Evolutionary conservation across 2,329 filamentous ascomycete species (phyloP).

Genomic region (Clarireedia homoeocarpa): DNA sequence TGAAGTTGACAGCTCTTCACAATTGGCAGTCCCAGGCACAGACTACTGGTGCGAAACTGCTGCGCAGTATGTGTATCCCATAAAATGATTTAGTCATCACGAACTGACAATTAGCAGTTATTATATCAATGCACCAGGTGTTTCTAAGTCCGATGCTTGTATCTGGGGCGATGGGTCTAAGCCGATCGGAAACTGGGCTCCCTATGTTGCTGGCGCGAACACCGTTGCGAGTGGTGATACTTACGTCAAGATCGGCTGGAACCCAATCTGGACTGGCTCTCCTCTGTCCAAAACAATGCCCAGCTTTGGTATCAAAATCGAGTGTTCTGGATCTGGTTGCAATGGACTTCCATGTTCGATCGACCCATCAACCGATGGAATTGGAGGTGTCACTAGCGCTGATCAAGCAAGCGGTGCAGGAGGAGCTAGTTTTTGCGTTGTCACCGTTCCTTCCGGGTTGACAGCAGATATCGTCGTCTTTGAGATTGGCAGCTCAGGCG

Average conservation of each 20-base stretch:
- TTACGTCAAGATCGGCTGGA: conserved; percentile 70
- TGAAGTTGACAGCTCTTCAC: conserved; percentile 46
- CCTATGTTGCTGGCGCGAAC: conserved; percentile 71
- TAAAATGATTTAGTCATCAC: background rate
- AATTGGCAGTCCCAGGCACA: conserved; percentile 61
- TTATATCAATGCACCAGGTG: conserved; percentile 71
- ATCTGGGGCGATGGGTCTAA: conserved; percentile 59
- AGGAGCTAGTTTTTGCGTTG: conserved; percentile 65
- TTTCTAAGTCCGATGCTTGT: conserved; percentile 51
- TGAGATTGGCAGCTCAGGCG: conserved; percentile 26
- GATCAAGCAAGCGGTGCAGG: conserved; percentile 53
- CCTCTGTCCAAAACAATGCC: conserved; percentile 49
- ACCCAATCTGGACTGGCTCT: conserved; percentile 60
- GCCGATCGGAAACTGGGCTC: conserved; percentile 67
- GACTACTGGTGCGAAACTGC: conserved; percentile 66
- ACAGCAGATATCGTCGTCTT: conserved; percentile 62
- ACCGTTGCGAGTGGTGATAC: conserved; percentile 56
- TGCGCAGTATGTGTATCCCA: conserved; percentile 54
- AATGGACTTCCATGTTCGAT: conserved; percentile 69
- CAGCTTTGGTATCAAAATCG: conserved; percentile 60
- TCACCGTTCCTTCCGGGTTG: conserved; percentile 60
- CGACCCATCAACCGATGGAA: conserved; percentile 46
- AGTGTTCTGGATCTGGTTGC: conserved; percentile 58
- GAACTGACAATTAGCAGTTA: conserved; percentile 40
- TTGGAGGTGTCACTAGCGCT: conserved; percentile 52